These are phyloP conservation scores for Ceratocystis albifundus DNA, from an alignment of 2,329 filamentous ascomycete species.

Conservation along the genomic window DNA sequence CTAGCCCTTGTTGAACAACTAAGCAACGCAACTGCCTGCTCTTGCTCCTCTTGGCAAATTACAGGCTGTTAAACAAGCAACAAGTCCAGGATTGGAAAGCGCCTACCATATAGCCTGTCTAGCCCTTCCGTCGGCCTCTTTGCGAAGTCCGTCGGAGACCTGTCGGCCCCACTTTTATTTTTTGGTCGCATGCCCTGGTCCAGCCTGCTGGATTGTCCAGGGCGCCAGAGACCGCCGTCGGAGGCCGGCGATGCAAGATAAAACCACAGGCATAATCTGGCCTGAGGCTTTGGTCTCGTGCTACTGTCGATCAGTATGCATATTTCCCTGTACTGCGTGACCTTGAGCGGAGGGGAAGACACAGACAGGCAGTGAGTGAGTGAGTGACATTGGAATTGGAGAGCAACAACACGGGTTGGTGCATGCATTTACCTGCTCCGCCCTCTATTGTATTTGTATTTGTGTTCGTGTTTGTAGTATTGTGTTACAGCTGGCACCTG, in stretches of 20 bases:
- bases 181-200: not conserved
- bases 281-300: not conserved
- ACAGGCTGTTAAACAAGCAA: not conserved
- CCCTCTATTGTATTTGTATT: no score
- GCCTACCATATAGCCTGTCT: not conserved
- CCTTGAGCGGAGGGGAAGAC: not conserved
- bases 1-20: no score
- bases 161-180: not conserved
- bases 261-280: not conserved
- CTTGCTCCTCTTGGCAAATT: no score
- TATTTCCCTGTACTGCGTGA: not conserved
- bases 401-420: not conserved
- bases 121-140: not conserved
- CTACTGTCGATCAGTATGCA: not conserved
- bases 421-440: not conserved
- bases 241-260: slow-evolving; percentile 2
- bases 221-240: not conserved
- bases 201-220: not conserved
- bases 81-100: not conserved
- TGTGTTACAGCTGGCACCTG: not conserved
- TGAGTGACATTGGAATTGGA: no score
- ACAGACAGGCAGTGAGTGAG: no score
- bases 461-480: not conserved
- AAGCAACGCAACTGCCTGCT: no score
- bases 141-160: slow-evolving; percentile 12